These are phyloP conservation scores for Sporisorium sorghi DNA, from an alignment of 1,284 basidiomycete species.

Conservation along the genomic window DNA sequence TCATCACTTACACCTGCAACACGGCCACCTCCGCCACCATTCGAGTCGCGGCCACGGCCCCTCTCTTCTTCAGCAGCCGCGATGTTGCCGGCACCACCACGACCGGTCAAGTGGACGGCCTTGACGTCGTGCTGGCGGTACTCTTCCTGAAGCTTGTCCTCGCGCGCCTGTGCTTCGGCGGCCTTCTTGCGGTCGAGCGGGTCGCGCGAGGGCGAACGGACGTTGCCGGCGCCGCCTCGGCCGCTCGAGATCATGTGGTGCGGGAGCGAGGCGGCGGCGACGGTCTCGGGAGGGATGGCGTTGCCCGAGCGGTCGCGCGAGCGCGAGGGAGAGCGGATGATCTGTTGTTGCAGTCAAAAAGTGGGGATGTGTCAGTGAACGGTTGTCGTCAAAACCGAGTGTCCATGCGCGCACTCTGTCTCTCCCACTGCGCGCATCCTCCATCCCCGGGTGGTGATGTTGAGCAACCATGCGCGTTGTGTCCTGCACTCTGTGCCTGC, in stretches of 20 bases:
- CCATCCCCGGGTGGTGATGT: no score
- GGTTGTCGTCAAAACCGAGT: neutral
- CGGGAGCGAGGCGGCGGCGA: slow-evolving; percentile 35
- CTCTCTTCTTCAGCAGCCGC: slow-evolving; percentile 42
- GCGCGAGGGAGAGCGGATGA: slow-evolving; percentile 53
- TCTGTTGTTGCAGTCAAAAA: slow-evolving; percentile 21
- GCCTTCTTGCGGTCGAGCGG: slow-evolving; percentile 68
- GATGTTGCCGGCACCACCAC: slow-evolving; percentile 79
- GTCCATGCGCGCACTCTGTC: no score
- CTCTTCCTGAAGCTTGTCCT: slow-evolving; percentile 69
- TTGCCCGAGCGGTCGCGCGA: slow-evolving; percentile 49
- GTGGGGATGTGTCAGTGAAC: slow-evolving; percentile 7
- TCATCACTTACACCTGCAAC: slow-evolving; percentile 48
- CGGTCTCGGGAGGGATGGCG: slow-evolving; percentile 22
- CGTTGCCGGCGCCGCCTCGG: slow-evolving; percentile 81
- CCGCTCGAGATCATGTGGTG: slow-evolving; percentile 73
- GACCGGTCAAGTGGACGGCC: slow-evolving; percentile 75
- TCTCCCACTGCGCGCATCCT: neutral
- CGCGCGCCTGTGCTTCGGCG: slow-evolving; percentile 48
- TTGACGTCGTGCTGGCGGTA: slow-evolving; percentile 67
- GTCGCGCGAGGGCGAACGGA: slow-evolving; percentile 78
- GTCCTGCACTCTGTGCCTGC: no score
- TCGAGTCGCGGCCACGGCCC: slow-evolving; percentile 42
- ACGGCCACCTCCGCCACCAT: slow-evolving; percentile 22
- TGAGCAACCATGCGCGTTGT: no score